A percentile compares a stretch with the other conserved stretches of the same genome.
Conservation (phyloP, 768 basidiomycete genomes). For the Leccinum sublutescens region DNA sequence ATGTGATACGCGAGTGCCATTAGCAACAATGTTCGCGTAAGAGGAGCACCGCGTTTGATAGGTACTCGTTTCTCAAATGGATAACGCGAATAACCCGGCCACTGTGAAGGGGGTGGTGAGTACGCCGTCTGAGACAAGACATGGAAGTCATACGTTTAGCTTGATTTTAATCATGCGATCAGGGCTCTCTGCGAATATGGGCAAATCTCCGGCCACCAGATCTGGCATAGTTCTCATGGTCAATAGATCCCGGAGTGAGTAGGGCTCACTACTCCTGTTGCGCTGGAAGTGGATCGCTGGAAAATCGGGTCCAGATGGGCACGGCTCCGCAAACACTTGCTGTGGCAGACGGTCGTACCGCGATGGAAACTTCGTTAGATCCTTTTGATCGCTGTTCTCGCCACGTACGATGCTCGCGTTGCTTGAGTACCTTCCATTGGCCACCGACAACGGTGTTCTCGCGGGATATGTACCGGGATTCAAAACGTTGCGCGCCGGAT, state of each 20-base stretch:
- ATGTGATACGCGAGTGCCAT: conserved; percentile 31
- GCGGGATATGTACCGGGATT: conserved; percentile 21
- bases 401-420: background rate
- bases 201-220: conserved; percentile 19
- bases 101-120: conserved; percentile 30
- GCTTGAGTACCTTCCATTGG: conserved; percentile 8
- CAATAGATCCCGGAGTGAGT: conserved; percentile 26
- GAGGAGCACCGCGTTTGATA: conserved; percentile 31
- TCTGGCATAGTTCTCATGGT: conserved; percentile 25
- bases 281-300: conserved; percentile 33
- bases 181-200: conserved; percentile 18
- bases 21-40: conserved; percentile 34
- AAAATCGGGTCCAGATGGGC: conserved; percentile 20
- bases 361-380: background rate
- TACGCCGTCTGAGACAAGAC: background rate
- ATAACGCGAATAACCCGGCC: conserved; percentile 47
- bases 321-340: conserved; percentile 14
- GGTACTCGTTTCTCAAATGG: conserved; percentile 39
- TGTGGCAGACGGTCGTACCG: conserved; percentile 23
- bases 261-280: conserved; percentile 25
- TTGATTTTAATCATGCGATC: conserved; percentile 36
- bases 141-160: conserved; percentile 30
- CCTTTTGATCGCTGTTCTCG: conserved; percentile 6
- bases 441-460: background rate
- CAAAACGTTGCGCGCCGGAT: conserved; percentile 30